Evolutionary conservation across 441 rosid genomes (phyloP), one percentile per base, ranked within the genome.

Genomic region (Aquilaria agallochum): DNA sequence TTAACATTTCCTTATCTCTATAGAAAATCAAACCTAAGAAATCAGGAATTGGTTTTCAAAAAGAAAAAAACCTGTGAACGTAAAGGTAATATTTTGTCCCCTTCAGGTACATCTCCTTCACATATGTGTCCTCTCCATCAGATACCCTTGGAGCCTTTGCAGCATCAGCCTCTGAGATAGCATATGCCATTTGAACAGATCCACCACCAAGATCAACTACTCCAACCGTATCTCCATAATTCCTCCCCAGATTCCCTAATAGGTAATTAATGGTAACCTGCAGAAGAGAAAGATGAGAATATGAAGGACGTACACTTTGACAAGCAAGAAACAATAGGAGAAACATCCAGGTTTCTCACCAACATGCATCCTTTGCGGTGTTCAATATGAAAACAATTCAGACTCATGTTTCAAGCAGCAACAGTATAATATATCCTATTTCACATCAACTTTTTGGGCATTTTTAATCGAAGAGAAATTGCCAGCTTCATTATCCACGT

Each of bases 201-300:
- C 99, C 99, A 56, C 99, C 99, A 53, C 99, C 99, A 68, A 95
- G 98, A 80, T 95, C 99, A 73, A 92, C 96, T 55, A 95, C 96
- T 73, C 99, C 99, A 76, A 95, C 96, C 20, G 99, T 92, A 32
- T 85, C 71, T 20, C 85, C 69, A 76, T 86, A 90, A 47, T 82
- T 71, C 74, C 74, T 83, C 53, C 99, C 96, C 74, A 95, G 67
- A 52, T 82, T 86, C 60, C 87, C 90, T 71, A 88, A 71, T 59
- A 95, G 80, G 73, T 88, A 92, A 75, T 95, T 95, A 56, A 95
- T 88, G 7, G 99, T 95, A 68, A 95, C 98, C 99, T 91, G 79
- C 64, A 74, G 69, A 59, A 60, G 47, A 67, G 50, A 32, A 69
- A 6, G 31, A 40, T 5, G 10, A 2, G 46, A 30, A 59, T 54